A percentile compares a stretch with the other conserved stretches of the same genome.
Evolutionary conservation across 2,329 filamentous ascomycete species (phyloP).

Genomic region (Ascochyta koolunga): DNA sequence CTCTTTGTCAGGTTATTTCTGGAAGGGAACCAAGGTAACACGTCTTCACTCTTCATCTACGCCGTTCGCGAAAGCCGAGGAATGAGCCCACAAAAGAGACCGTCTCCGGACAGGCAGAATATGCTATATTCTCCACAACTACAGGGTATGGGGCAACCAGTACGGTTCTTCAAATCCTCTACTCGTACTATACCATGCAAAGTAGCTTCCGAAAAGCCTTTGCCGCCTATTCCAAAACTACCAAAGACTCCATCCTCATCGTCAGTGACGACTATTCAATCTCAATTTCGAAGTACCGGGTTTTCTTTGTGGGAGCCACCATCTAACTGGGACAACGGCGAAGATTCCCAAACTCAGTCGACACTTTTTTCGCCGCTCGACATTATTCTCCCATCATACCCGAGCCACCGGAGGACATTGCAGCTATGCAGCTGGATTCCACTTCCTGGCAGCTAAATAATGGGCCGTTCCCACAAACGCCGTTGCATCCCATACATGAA

Average conservation of each 20-base stretch:
- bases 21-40: slow-evolving; percentile 25
- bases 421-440: slow-evolving; percentile 21
- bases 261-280: slow-evolving; percentile 1
- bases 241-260: slow-evolving; percentile 4
- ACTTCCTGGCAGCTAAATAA: slow-evolving; percentile 14
- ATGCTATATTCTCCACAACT: slow-evolving; percentile 34
- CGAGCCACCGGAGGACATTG: slow-evolving; percentile 34
- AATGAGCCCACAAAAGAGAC: slow-evolving; percentile 33
- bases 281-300: slow-evolving; percentile 1
- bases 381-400: slow-evolving; percentile 37
- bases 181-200: slow-evolving; percentile 30
- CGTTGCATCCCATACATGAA: slow-evolving; percentile 30
- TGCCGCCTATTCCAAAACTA: slow-evolving; percentile 30
- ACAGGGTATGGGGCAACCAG: slow-evolving; percentile 42
- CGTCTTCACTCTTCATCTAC: slow-evolving; percentile 10
- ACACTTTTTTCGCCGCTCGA: background rate
- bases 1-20: slow-evolving; percentile 42
- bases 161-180: slow-evolving; percentile 42
- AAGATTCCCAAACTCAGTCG: background rate
- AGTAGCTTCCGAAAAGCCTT: slow-evolving; percentile 27
- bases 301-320: slow-evolving; percentile 36
- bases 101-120: slow-evolving; percentile 29
- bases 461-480: slow-evolving; percentile 13
- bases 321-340: slow-evolving; percentile 31
- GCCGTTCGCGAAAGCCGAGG: slow-evolving; percentile 30